Evolutionary conservation across 2,329 filamentous ascomycete species (phyloP), one percentile per base, ranked within the genome.

Genomic region (Pseudomassariella vexata): DNA sequence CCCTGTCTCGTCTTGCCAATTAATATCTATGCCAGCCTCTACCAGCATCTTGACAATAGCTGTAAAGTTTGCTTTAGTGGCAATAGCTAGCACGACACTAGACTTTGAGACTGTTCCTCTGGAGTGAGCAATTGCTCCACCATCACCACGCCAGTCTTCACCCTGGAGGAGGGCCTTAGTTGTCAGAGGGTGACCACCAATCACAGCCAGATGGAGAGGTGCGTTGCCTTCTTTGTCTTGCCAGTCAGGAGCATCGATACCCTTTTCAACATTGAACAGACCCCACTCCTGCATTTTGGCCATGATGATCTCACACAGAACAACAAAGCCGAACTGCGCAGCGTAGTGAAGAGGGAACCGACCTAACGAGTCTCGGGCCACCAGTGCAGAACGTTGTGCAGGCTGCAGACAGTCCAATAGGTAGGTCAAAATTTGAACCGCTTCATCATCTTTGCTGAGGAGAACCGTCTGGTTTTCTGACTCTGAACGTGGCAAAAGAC

Each of bases 221-320:
- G 89, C 86, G 56, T 83, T 87, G 12, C 92, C 90, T 49, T 96
- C 92, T 14, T 79, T 75, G 53, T 98, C 92, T 59, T 95, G 90
- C 90, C 90, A 96, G 39, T 80, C 71, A 1, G 77, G 70, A 0
- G 85, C 84, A 54, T 96, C 90, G 30, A 98, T 94, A 8, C 89
- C 89, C 40, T 87, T 71, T 21, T 79, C 76, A 18, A 89, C 79
- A 49, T 94, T 74, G 50, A 95, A 95, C 47, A 94, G 80, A 11
- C 75, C 76, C 90, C 90, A 96, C 16, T 79, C 73, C 53, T 90
- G 85, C 79, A 98, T 89, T 48, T 83, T 82, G 41, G 82, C 79
- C 63, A 95, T 89, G 44, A 96, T 74, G 16, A 89, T 71, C 52
- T 94, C 75, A 51, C 87, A 95, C 8, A 95, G 81, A n/a, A 87